Evolutionary conservation across 1,139 yeast genomes (phyloP).

Genomic region (Debaryomycetaceae sp.): DNA sequence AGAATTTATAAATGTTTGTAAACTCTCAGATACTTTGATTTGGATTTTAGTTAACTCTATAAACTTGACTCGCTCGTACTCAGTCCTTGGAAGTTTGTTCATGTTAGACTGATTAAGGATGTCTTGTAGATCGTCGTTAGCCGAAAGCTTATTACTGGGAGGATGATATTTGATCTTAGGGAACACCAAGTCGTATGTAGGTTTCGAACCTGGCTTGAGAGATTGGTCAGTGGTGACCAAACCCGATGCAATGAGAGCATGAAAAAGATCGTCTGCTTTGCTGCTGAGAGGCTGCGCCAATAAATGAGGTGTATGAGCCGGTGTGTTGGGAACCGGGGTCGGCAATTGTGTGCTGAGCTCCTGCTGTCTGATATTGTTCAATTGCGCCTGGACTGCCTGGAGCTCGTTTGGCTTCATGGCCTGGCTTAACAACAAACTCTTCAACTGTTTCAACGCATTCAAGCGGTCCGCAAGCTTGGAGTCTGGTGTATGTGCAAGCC

Average conservation of each 20-base stretch:
- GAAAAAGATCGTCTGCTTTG: conserved; percentile 25
- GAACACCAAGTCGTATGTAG: conserved; percentile 32
- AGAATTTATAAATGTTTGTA: conserved; percentile 38
- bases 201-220: conserved; percentile 41
- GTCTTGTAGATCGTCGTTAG: conserved; percentile 31
- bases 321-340: conserved; percentile 12
- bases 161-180: conserved; percentile 33
- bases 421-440: conserved; percentile 33
- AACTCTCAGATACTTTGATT: conserved; percentile 15
- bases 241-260: conserved; percentile 33
- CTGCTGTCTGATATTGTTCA: conserved; percentile 34
- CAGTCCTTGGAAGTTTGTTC: conserved; percentile 22
- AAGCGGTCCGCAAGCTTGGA: conserved; percentile 32
- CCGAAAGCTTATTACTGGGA: conserved; percentile 14
- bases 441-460: conserved; percentile 44
- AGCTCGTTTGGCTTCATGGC: conserved; percentile 42
- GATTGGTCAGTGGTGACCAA: conserved; percentile 41
- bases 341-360: conserved; percentile 19
- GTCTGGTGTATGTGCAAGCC: conserved; percentile 28
- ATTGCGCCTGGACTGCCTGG: conserved; percentile 35
- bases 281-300: conserved; percentile 6
- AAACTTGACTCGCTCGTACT: conserved; percentile 27
- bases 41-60: conserved; percentile 27
- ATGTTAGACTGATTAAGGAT: conserved; percentile 17
- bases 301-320: conserved; percentile 13